Conservation (phyloP, 805 yeast genomes). For the Yarrowia yakushimensis region DNA sequence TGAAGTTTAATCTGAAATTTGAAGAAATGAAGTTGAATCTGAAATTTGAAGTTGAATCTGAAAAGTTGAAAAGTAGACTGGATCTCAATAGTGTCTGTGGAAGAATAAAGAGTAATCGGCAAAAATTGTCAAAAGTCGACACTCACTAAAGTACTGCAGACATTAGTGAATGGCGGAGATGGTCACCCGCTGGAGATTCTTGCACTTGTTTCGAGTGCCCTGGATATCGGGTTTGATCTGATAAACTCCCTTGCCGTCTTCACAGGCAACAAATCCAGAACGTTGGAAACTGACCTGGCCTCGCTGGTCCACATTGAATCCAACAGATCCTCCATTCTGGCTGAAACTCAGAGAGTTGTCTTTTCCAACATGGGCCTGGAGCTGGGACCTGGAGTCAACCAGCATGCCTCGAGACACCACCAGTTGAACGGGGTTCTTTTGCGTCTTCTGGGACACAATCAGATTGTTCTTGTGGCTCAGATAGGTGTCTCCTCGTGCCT, state of each 20-base stretch:
- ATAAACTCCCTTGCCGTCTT: neutral
- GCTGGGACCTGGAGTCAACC: neutral
- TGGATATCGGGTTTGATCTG: neutral
- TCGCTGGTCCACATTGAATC: neutral
- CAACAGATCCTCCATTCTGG: neutral
- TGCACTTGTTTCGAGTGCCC: slow-evolving; percentile 4
- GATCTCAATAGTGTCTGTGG: no score
- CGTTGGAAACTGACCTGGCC: slow-evolving; percentile 1
- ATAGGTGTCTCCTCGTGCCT: neutral
- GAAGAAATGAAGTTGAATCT: no score
- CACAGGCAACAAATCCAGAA: slow-evolving; percentile 1
- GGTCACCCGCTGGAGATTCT: neutral
- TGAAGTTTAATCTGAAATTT: no score
- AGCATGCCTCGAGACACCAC: neutral
- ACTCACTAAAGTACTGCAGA: no score
- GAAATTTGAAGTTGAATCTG: no score
- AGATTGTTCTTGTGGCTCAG: neutral
- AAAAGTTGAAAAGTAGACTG: no score
- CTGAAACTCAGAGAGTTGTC: neutral
- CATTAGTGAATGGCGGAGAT: neutral
- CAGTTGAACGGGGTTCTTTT: neutral
- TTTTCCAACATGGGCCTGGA: neutral
- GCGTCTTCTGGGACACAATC: slow-evolving; percentile 3
- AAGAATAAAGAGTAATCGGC: no score
- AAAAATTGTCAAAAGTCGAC: no score